These are phyloP conservation scores for Pseudonitzschia multistriata DNA, from an alignment of 108 stramenopile genomes.

Conservation along the genomic window DNA sequence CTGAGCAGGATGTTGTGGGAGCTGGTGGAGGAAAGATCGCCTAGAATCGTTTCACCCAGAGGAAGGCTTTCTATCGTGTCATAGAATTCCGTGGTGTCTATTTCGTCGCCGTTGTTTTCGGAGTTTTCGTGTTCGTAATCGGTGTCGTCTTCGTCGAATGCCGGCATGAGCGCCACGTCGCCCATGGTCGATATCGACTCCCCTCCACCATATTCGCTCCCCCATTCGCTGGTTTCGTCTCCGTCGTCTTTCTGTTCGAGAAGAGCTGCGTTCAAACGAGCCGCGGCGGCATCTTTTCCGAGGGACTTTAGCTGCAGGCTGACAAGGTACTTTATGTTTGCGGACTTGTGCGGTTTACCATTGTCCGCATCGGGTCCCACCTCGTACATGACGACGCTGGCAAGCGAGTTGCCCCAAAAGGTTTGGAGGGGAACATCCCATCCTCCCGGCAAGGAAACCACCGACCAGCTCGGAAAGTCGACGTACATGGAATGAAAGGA, in stretches of 20 bases:
- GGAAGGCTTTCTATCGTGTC: constrained; percentile 9
- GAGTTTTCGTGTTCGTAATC: neutral
- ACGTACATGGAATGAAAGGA: constrained; percentile 78
- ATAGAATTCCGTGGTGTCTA: neutral
- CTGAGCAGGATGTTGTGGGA: constrained; percentile 15
- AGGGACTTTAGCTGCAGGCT: constrained; percentile 14
- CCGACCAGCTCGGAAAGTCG: constrained; percentile 70
- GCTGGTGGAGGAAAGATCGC: neutral
- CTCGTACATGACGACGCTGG: constrained; percentile 33
- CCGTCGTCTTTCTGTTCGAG: constrained; percentile 7
- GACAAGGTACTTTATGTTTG: constrained; percentile 7
- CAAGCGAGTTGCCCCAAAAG: constrained; percentile 73
- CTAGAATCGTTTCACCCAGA: constrained; percentile 3
- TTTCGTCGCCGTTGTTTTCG: neutral
- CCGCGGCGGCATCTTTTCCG: constrained; percentile 1
- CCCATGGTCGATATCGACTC: constrained; percentile 1
- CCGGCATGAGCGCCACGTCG: constrained; percentile 4
- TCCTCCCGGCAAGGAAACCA: constrained; percentile 63
- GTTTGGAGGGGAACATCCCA: constrained; percentile 56
- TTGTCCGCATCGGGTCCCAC: neutral
- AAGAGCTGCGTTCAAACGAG: constrained; percentile 5
- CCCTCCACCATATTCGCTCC: constrained; percentile 9
- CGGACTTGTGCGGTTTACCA: constrained; percentile 1
- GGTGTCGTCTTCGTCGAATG: constrained; percentile 12
- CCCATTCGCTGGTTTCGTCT: constrained; percentile 6